A percentile compares a stretch with the other conserved stretches of the same genome.
phyloP scores from a whole-genome alignment of 2,329 filamentous ascomycete genomes.

The Pseudogymnoascus pannorum region DNA sequence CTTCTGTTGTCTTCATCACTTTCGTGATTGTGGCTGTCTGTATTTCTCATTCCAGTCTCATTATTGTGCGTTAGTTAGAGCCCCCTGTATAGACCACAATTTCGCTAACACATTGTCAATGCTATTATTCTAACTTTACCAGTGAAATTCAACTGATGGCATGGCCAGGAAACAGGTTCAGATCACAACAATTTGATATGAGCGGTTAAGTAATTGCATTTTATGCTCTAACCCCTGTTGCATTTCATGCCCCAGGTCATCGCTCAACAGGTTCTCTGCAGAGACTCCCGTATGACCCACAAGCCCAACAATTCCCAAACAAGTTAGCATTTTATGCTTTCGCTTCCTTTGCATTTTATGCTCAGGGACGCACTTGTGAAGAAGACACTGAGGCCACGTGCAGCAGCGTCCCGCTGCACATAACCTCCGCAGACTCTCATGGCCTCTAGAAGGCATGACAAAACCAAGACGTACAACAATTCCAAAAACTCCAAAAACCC shows the following conservation, averaged over 20 bases:
- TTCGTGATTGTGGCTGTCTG: background rate
- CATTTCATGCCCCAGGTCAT: slow-evolving; percentile 6
- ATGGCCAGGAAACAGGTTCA: background rate
- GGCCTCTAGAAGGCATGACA: background rate
- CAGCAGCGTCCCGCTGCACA: background rate
- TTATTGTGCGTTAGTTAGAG: background rate
- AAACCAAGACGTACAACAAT: background rate
- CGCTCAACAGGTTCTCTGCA: background rate
- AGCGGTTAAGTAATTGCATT: background rate
- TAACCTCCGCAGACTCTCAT: background rate
- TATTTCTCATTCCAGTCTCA: background rate
- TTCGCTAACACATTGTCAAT: background rate
- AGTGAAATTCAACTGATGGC: background rate
- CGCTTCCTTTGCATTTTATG: background rate
- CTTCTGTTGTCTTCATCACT: background rate
- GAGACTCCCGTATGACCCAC: background rate
- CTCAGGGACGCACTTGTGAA: slow-evolving; percentile 1
- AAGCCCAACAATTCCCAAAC: background rate
- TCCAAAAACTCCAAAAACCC: background rate
- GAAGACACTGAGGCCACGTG: background rate
- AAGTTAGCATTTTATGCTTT: slow-evolving; percentile 1
- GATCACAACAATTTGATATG: background rate
- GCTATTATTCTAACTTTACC: too few relatives aligned
- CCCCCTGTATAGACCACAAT: background rate
- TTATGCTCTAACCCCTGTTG: slow-evolving; percentile 2